Percentiles rank a stretch among this genome's conserved stretches.
Conservation (phyloP, 1,284 basidiomycete species). For the Cerrena zonata region DNA sequence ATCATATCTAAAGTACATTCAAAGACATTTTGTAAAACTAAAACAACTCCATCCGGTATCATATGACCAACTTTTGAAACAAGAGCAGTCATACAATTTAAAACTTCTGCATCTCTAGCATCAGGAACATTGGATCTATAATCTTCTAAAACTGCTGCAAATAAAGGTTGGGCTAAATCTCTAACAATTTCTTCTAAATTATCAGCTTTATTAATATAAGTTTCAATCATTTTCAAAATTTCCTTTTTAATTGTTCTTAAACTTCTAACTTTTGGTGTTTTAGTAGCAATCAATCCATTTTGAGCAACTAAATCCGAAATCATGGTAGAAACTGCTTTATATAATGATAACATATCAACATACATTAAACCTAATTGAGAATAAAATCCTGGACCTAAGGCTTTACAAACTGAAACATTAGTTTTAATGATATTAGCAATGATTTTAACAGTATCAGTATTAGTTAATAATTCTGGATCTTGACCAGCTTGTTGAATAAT, state of each 20-base stretch:
- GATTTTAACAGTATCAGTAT: conserved; percentile 94
- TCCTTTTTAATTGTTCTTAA: conserved; percentile 98
- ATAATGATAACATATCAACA: conserved; percentile 96
- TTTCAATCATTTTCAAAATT: conserved; percentile 94
- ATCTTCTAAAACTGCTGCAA: conserved; percentile 95
- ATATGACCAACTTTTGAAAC: conserved; percentile 75
- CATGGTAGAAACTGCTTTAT: conserved; percentile 96
- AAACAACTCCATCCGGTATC: conserved; percentile 90
- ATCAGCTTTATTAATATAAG: conserved; percentile 94
- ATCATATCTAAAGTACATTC: conserved; percentile 98
- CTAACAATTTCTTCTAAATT: conserved; percentile 88
- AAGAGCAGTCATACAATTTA: conserved; percentile 98
- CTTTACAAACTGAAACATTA: conserved; percentile 95
- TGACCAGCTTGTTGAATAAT: conserved; percentile 94
- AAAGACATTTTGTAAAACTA: conserved; percentile 94
- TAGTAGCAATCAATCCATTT: conserved; percentile 89
- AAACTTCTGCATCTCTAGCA: conserved; percentile 93
- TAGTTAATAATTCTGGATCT: conserved; percentile 88
- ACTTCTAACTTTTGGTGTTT: conserved; percentile 93
- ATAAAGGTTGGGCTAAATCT: conserved; percentile 90
- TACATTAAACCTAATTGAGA: conserved; percentile 96
- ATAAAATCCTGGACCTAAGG: conserved; percentile 93
- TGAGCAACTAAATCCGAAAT: conserved; percentile 92
- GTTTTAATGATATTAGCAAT: conserved; percentile 97
- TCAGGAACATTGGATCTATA: conserved; percentile 92